These are phyloP conservation scores for Fusarium compactum DNA, from an alignment of 2,329 filamentous ascomycete genomes.

Conservation along the genomic window DNA sequence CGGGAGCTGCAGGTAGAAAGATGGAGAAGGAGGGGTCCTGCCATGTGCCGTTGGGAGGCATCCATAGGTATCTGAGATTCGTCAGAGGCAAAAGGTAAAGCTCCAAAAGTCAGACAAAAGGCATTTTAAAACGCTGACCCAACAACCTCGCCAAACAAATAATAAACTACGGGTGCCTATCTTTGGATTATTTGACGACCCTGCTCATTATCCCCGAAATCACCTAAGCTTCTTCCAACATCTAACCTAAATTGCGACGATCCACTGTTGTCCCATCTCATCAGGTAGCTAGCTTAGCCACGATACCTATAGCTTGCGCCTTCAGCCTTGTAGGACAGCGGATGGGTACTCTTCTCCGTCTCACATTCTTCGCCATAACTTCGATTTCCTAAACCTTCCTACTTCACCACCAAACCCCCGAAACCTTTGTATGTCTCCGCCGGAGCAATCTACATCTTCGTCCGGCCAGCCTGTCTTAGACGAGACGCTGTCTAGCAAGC, in stretches of 20 bases:
- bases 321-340: slow-evolving; percentile 39
- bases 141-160: slow-evolving; percentile 31
- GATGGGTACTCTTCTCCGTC: slow-evolving; percentile 41
- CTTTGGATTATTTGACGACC: neutral
- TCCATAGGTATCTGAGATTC: neutral
- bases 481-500: slow-evolving; percentile 46
- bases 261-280: slow-evolving; percentile 1
- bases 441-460: slow-evolving; percentile 48
- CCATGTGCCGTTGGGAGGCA: slow-evolving; percentile 13
- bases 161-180: neutral
- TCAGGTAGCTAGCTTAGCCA: slow-evolving; percentile 23
- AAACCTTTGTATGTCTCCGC: slow-evolving; percentile 54
- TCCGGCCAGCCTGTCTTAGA: slow-evolving; percentile 47
- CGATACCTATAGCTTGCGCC: slow-evolving; percentile 32
- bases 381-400: neutral
- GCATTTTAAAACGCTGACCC: slow-evolving; percentile 33
- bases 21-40: slow-evolving; percentile 38
- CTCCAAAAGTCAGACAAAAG: neutral
- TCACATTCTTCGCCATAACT: slow-evolving; percentile 30
- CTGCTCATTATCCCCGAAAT: neutral
- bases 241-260: neutral
- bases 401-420: slow-evolving; percentile 5
- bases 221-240: slow-evolving; percentile 1
- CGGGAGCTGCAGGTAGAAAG: slow-evolving; percentile 19
- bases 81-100: neutral